Conservation (phyloP, 176 grass and related monocot genomes). For the Ampelocalamus luodianensis region DNA sequence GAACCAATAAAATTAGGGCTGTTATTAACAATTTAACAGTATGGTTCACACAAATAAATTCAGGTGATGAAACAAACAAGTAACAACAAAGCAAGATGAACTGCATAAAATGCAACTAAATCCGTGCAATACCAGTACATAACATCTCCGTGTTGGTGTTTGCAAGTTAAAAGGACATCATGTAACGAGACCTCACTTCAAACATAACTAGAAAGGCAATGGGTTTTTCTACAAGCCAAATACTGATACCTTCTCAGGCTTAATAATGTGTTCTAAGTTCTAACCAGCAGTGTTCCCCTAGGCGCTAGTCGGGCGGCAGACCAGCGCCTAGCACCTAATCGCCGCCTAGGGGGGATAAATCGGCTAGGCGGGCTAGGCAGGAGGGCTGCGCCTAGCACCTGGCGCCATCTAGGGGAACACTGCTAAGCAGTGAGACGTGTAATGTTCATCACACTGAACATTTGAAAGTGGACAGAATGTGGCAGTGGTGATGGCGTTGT, state of each 20-base stretch:
- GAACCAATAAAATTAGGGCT: neutral
- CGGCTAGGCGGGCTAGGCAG: too few species aligned
- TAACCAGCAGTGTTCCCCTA: neutral
- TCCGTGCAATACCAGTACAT: neutral
- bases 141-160: neutral
- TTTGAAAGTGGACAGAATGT: neutral
- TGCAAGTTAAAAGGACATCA: neutral
- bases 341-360: too few species aligned
- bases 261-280: neutral
- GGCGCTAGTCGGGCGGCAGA: too few species aligned
- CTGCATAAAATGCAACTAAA: neutral
- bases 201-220: neutral
- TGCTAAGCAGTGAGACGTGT: neutral
- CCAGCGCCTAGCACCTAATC: too few species aligned
- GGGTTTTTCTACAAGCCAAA: neutral
- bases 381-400: too few species aligned
- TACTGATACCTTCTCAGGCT: neutral
- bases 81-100: neutral
- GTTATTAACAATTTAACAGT: constrained; percentile 30
- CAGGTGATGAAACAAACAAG: neutral
- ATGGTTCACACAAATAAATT: neutral
- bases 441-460: neutral
- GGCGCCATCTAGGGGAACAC: too few species aligned
- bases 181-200: neutral
- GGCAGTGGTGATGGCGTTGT: neutral